Percentiles rank a stretch among this genome's conserved stretches.
These are phyloP conservation scores for Helicostylum pulchrum DNA, from an alignment of 192 early-diverging fungal genomes.

Conservation along the genomic window DNA sequence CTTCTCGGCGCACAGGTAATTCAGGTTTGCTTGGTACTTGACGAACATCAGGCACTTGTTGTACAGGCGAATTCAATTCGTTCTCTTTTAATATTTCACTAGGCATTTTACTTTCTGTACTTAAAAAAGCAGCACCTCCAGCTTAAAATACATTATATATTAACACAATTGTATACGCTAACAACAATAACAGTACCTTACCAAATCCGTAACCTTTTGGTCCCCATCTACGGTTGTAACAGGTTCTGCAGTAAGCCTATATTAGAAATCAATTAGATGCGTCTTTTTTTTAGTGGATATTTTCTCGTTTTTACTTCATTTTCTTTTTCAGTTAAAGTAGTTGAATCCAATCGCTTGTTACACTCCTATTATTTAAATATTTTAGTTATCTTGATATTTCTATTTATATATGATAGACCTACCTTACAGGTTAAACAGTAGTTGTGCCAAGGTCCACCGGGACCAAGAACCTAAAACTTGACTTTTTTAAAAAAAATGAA, in stretches of 20 bases:
- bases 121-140: constrained; percentile 31
- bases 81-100: constrained; percentile 18
- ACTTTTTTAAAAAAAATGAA: no score
- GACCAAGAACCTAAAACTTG: constrained; percentile 32
- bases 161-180: neutral
- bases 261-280: neutral
- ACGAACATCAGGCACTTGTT: neutral
- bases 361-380: constrained; percentile 37
- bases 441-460: constrained; percentile 36
- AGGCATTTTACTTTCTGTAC: constrained; percentile 28
- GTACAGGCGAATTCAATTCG: neutral
- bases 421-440: constrained; percentile 34
- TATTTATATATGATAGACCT: neutral
- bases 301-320: constrained; percentile 41
- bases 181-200: neutral
- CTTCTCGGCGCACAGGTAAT: neutral
- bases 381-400: neutral
- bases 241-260: constrained; percentile 56
- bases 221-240: constrained; percentile 54
- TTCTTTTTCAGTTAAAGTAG: constrained; percentile 47
- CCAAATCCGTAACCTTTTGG: constrained; percentile 49
- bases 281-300: neutral
- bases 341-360: constrained; percentile 55
- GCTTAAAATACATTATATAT: constrained; percentile 13
- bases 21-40: neutral